These are phyloP conservation scores for Xylariaceae sp. DNA, from an alignment of 2,329 filamentous ascomycete species.

Conservation along the genomic window DNA sequence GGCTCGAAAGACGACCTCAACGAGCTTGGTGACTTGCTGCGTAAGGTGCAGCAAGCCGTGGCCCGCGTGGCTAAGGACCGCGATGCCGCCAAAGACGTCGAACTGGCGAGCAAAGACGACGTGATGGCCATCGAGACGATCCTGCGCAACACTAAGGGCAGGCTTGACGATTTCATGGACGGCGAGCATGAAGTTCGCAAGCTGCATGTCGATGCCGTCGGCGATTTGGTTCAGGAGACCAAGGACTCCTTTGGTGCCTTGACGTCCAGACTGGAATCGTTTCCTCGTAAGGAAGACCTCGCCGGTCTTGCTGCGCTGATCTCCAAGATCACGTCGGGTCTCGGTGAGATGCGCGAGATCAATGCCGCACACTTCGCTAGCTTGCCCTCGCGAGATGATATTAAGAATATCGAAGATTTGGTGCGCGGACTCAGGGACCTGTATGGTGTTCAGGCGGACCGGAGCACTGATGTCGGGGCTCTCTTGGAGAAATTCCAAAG, in stretches of 20 bases:
- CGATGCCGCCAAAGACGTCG: conserved; percentile 32
- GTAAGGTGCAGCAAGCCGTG: conserved; percentile 39
- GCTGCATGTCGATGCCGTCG: conserved; percentile 61
- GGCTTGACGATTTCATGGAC: conserved; percentile 74
- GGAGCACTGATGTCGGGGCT: conserved; percentile 68
- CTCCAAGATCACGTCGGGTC: conserved; percentile 69
- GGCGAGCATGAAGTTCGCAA: conserved; percentile 64
- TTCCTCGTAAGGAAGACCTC: conserved; percentile 74
- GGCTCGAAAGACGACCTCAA: conserved; percentile 39
- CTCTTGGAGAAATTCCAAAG: conserved; percentile 75
- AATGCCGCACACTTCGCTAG: conserved; percentile 60
- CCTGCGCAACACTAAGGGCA: conserved; percentile 80
- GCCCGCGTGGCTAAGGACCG: conserved; percentile 29
- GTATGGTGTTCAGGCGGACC: conserved; percentile 64
- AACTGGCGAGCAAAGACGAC: conserved; percentile 70
- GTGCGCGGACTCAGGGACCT: conserved; percentile 68
- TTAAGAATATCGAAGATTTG: conserved; percentile 64
- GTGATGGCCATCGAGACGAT: conserved; percentile 88
- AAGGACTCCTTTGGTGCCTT: conserved; percentile 67
- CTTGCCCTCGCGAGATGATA: conserved; percentile 52
- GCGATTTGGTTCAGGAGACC: conserved; percentile 63
- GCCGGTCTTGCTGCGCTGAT: conserved; percentile 70
- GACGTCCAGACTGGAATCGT: conserved; percentile 60
- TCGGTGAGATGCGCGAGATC: conserved; percentile 63
- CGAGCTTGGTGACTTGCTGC: conserved; percentile 47